Evolutionary conservation across 2,329 filamentous ascomycete species (phyloP).

Genomic region (Pseudocercospora crystallina): DNA sequence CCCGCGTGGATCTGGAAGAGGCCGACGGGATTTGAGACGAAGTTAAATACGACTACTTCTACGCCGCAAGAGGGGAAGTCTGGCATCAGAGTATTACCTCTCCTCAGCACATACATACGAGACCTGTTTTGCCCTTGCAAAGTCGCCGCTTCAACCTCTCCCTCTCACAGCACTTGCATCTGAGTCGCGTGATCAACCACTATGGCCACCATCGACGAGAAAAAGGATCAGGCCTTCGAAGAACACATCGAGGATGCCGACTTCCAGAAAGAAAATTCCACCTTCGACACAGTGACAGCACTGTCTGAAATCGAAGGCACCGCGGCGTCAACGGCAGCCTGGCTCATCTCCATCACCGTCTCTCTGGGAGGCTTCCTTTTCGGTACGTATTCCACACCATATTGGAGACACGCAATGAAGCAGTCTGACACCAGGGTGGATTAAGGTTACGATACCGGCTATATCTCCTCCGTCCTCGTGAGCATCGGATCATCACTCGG

Average conservation of each 20-base stretch:
- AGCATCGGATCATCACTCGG: conserved; percentile 43
- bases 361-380: conserved; percentile 37
- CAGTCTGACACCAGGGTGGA: neutral
- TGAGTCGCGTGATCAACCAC: neutral
- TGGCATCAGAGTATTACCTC: neutral
- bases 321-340: conserved; percentile 40
- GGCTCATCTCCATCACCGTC: conserved; percentile 40
- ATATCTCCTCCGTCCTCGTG: conserved; percentile 48
- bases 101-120: neutral
- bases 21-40: neutral
- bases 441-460: conserved; percentile 49
- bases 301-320: conserved; percentile 41
- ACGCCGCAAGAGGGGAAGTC: neutral
- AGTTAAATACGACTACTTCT: conserved; percentile 13
- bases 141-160: neutral
- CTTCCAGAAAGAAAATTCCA: conserved; percentile 8
- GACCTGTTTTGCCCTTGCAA: too few species aligned
- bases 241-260: conserved; percentile 21
- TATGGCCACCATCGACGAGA: conserved; percentile 18
- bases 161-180: neutral
- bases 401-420: neutral
- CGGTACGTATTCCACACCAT: conserved; percentile 8
- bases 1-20: neutral
- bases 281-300: conserved; percentile 22
- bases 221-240: conserved; percentile 15